Evolutionary conservation across 2,329 filamentous ascomycete species (phyloP), one percentile per base, ranked within the genome.

Genomic region (Zymoseptoria crescenta): DNA sequence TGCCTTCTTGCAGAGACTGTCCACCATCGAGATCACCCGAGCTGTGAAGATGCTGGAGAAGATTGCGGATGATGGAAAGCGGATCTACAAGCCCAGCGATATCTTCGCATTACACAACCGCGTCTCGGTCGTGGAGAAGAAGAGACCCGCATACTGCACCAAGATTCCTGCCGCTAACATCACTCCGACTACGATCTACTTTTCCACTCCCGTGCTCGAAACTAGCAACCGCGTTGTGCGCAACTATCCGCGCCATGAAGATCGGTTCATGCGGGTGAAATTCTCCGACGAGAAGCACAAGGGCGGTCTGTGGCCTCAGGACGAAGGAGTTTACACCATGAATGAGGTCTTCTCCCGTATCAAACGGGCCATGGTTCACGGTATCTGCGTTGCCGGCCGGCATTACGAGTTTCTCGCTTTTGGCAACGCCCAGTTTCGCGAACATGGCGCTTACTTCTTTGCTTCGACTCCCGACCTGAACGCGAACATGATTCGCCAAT

Each of bases 391-490:
- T 54, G 94, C 90, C 4, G 88, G 87, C 63, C 86, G 90, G 7
- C 83, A 84, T 59, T 99, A 91, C 72, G 83, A 93, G 65, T 97
- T 97, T 64, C 82, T 99, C 27, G 94, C 93, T 0, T 96, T 92
- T 75, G 93, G 94, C 0, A 97, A 94, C 72, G 96, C 94, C 0
- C 94, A 99, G 68, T 89, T 99, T 60, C 84, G 93, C 55, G 92
- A 97, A 69, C 86, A 93, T 65, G 89, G 92, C 0, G 92, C 90
- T 0, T 97, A 94, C 70, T 96, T 99, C 74, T 97, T 97, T 72
- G 87, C 89, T 4, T 83, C 88, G 0, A 85, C 84, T 0, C 77
- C 83, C 0, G 78, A 83, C 57, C 70, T 89, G 7, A 87, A 84
- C 1, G 90, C 90, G 56, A 82, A 87, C 19, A 80, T 87, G 54